Percentiles rank a stretch among this genome's conserved stretches.
phyloP scores from a whole-genome alignment of 1,284 basidiomycete species.

The Schizopora paradoxa region DNA sequence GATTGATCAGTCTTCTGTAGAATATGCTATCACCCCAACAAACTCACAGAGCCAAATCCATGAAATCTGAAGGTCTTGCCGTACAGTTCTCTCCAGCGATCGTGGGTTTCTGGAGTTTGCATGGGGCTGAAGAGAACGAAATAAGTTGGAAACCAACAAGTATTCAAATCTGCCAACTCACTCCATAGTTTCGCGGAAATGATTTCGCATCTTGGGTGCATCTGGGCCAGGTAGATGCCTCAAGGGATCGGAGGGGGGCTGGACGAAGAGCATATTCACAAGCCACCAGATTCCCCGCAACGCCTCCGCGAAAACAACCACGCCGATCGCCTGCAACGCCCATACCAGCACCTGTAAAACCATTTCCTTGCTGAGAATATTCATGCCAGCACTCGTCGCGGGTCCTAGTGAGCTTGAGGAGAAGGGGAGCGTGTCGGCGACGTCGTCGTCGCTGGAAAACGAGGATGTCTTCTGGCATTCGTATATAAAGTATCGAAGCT shows the following conservation, averaged over 20 bases:
- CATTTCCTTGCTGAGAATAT: background rate
- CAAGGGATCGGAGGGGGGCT: constrained; percentile 43
- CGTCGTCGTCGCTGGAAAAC: background rate
- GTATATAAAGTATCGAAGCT: constrained; percentile 1
- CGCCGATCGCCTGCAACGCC: background rate
- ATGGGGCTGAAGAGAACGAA: constrained; percentile 28
- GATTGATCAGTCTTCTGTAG: background rate
- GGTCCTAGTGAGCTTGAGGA: background rate
- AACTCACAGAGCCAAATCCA: constrained; percentile 41
- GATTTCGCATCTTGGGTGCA: constrained; percentile 35
- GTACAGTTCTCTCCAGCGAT: constrained; percentile 38
- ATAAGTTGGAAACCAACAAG: background rate
- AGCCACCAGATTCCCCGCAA: constrained; percentile 36
- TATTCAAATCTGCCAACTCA: constrained; percentile 24
- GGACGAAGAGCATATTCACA: constrained; percentile 36
- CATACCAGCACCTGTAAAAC: background rate
- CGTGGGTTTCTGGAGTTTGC: constrained; percentile 33
- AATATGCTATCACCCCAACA: constrained; percentile 6
- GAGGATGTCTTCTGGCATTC: background rate
- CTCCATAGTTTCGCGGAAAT: constrained; percentile 42
- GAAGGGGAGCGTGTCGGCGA: background rate
- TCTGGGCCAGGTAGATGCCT: constrained; percentile 42
- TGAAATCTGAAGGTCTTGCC: constrained; percentile 48
- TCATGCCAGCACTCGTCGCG: background rate
- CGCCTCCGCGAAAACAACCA: constrained; percentile 23